A percentile compares a stretch with the other conserved stretches of the same genome.
Evolutionary conservation across 768 basidiomycete species (phyloP).

Genomic region (Boletus rex-veris): DNA sequence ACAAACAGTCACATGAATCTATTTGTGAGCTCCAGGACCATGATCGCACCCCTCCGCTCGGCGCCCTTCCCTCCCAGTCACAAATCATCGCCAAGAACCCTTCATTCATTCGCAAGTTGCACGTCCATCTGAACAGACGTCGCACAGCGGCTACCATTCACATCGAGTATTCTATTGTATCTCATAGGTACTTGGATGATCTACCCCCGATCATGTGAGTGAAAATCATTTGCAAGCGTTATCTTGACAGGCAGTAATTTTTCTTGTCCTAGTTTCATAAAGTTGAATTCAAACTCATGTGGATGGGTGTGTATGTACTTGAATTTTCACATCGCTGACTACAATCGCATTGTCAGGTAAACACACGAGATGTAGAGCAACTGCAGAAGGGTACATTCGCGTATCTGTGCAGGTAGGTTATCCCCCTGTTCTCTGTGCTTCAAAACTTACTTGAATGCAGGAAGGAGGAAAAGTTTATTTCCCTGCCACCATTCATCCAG

Average conservation of each 20-base stretch:
- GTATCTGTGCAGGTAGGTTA: constrained; percentile 55
- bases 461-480: constrained; percentile 64
- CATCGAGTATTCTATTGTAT: neutral
- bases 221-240: neutral
- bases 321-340: neutral
- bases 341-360: constrained; percentile 42
- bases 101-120: too few species aligned
- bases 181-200: constrained; percentile 61
- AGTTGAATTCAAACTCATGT: constrained; percentile 62
- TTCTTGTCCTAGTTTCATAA: constrained; percentile 54
- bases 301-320: constrained; percentile 49
- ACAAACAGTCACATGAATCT: too few species aligned
- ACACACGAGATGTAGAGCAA: constrained; percentile 59
- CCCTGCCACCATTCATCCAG: constrained; percentile 76
- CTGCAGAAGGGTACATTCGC: constrained; percentile 75
- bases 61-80: too few species aligned
- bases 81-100: too few species aligned
- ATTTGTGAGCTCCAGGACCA: too few species aligned
- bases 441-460: constrained; percentile 22
- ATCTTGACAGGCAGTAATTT: neutral
- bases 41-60: too few species aligned
- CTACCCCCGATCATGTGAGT: constrained; percentile 69
- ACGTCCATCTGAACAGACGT: too few species aligned
- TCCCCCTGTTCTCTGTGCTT: neutral
- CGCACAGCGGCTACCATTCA: too few species aligned